A percentile compares a stretch with the other conserved stretches of the same genome.
Evolutionary conservation across 1,139 yeast genomes (phyloP).

Genomic region (Yamadazyma triangularis): DNA sequence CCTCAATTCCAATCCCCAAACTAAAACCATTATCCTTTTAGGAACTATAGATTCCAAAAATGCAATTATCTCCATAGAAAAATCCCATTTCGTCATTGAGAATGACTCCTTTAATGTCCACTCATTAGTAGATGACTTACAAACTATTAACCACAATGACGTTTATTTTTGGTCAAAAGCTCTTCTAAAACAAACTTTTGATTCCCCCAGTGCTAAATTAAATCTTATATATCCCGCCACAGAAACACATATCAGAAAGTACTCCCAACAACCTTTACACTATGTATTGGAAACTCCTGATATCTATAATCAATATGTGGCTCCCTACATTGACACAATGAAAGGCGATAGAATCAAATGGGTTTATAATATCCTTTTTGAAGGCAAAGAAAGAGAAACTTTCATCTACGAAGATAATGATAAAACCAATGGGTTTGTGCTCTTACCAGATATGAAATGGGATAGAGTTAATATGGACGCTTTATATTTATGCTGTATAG

Average conservation of each 20-base stretch:
- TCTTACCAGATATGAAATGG: constrained; percentile 91
- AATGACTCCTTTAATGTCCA: constrained; percentile 15
- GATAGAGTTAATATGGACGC: constrained; percentile 68
- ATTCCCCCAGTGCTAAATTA: constrained; percentile 61
- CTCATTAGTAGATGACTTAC: constrained; percentile 27
- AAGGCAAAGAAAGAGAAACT: constrained; percentile 83
- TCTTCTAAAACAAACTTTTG: constrained; percentile 43
- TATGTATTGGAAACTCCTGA: constrained; percentile 79
- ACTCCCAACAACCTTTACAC: constrained; percentile 51
- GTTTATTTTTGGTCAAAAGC: constrained; percentile 79
- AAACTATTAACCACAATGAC: constrained; percentile 63
- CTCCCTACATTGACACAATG: constrained; percentile 76
- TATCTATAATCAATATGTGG: constrained; percentile 55
- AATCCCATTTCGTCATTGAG: constrained; percentile 52
- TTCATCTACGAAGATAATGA: constrained; percentile 63
- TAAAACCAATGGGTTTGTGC: constrained; percentile 49
- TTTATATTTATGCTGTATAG: constrained; percentile 76
- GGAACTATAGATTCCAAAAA: constrained; percentile 57
- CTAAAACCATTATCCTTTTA: constrained; percentile 58
- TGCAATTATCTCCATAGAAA: constrained; percentile 75
- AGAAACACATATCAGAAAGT: constrained; percentile 75
- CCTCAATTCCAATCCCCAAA: constrained; percentile 55
- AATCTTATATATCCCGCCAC: constrained; percentile 90
- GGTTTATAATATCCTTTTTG: constrained; percentile 80
- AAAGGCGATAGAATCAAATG: constrained; percentile 77